Base-by-base conservation (phyloP, 31 red algal genomes). In the Asparagopsis taxiformis region DNA sequence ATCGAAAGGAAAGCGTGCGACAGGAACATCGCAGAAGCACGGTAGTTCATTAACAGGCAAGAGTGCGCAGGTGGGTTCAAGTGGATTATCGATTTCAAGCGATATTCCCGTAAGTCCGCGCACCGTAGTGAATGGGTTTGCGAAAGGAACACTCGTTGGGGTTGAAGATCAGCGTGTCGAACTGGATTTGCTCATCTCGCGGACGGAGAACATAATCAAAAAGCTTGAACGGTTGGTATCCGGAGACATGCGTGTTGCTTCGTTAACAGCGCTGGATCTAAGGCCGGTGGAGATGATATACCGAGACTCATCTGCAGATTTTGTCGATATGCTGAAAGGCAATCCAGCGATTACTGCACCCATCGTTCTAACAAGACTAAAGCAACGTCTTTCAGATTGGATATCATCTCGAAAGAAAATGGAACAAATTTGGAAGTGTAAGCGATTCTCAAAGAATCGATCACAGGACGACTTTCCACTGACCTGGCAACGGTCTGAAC, bases 251-350 rank as follows among this genome's bases (percentile, higher is more conserved):
- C 60, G 34, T 30, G 63, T 31, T 20, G 38, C 51, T 25, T 71
- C 58, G 30, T 72, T 59, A 54, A 60, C 34, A 34, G 64, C 78
- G 0, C 59, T 95, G 13, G 74, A 95, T 67, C 35, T 77, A 37
- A 71, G 70, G 32, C 78, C 91, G 23, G 72, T 95, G 31, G 91
- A 89, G 16, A 19, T 61, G n/a, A 62, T 96, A 8, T 96, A 96
- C 54, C 49, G 80, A 51, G 84, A 72, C 26, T 82, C 82, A 20
- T 52, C 72, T 36, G 24, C 53, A 1, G 82, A 79, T 51, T 67
- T 96, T 39, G 55, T 91, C 56, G 85, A 90, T 25, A 46, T 72
- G n/a, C 51, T 96, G 20, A 70, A 71, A 28, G 48, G 58, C 29
- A 89, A 87, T 52, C 79, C 86, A 19, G 50, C 51, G 8, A 65